Percentiles rank a stretch among this genome's conserved stretches.
phyloP scores from a whole-genome alignment of 176 grass and related monocot species.

The Panicum miliaceum region DNA sequence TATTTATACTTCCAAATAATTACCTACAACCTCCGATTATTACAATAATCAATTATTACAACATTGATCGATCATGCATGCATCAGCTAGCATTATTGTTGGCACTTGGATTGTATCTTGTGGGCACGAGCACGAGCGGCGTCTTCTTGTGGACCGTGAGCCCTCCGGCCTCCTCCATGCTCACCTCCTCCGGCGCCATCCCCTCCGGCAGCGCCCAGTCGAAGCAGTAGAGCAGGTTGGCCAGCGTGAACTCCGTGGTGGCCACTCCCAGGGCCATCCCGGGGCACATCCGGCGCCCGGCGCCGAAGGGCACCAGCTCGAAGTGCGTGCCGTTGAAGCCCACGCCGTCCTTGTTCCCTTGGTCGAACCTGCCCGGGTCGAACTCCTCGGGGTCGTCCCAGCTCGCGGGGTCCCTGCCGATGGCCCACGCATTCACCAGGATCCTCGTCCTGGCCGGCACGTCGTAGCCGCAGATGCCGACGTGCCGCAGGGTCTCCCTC shows the following conservation, averaged over 20 bases:
- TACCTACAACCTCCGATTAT: no score
- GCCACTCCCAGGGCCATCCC: conserved; percentile 37
- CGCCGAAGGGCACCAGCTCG: conserved; percentile 48
- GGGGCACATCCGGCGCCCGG: conserved; percentile 46
- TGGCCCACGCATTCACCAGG: conserved; percentile 48
- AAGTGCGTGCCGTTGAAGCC: conserved; percentile 43
- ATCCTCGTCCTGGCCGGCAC: conserved; percentile 36
- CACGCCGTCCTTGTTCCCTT: not conserved
- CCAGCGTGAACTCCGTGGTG: conserved; percentile 27
- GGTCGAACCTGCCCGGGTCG: conserved; percentile 48
- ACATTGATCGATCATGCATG: no score
- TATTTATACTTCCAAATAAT: no score
- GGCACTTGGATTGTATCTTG: not conserved
- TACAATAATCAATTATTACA: no score
- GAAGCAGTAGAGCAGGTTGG: conserved; percentile 45
- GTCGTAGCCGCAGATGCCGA: conserved; percentile 32
- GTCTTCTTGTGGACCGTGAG: not conserved
- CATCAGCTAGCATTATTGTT: no score
- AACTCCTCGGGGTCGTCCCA: conserved; percentile 51
- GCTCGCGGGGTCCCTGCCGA: conserved; percentile 46
- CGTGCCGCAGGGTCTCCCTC: conserved; percentile 6
- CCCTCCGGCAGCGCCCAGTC: conserved; percentile 47
- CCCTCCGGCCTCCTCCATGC: conserved; percentile 43
- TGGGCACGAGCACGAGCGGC: conserved; percentile 34
- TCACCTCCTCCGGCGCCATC: not conserved